Base-by-base conservation (phyloP, 176 grass and related monocot species). In the Rhynchospora breviuscula region DNA sequence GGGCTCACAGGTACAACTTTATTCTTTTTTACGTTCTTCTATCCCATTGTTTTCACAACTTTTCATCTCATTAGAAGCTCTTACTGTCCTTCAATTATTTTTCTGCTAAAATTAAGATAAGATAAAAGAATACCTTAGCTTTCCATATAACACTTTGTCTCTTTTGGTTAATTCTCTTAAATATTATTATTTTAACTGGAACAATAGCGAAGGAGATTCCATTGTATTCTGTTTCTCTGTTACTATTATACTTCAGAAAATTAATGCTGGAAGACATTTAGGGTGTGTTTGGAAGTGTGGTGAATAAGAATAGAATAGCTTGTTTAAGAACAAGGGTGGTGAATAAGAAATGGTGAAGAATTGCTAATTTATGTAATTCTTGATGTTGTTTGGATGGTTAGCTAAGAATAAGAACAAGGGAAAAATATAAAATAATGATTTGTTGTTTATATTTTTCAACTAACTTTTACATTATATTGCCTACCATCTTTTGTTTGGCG, bases 1-100 rank as follows among this genome's bases (percentile, higher is more conserved):
- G 87, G 91, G 87, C 25, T 97, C 92, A 52, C 94, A 97, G 94
- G 94, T 97, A 18, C 47, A 10, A 19, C 13, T 46, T 15, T 8
- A 46, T 12, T 64, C 8, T 65, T 82, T 71, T 44, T 2, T 2
- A 2, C 7, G 10, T 33, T 22, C 2, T 19, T 81, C 46, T 69
- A 7, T 83, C 45, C 9, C 23, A 52, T 61, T 51, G 33, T 29
- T 65, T 56, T 60, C 23, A 79, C 25, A 48, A 10, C 17, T 33
- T 79, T 54, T 11, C 5, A 22, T 43, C n/a, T 62, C 18, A 19
- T 61, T 80, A 80, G 10, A 80, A 59, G 5, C 35, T 47, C 10
- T 75, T 14, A 4, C 17, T 79, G 4, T 44, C 53, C 44, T 81
- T 64, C 11, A 81, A n/a, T 81, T 29, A 29, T 29, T 29, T 29